Evolutionary conservation across 2,329 filamentous ascomycete genomes (phyloP).

Genomic region (Talaromyces sp.): DNA sequence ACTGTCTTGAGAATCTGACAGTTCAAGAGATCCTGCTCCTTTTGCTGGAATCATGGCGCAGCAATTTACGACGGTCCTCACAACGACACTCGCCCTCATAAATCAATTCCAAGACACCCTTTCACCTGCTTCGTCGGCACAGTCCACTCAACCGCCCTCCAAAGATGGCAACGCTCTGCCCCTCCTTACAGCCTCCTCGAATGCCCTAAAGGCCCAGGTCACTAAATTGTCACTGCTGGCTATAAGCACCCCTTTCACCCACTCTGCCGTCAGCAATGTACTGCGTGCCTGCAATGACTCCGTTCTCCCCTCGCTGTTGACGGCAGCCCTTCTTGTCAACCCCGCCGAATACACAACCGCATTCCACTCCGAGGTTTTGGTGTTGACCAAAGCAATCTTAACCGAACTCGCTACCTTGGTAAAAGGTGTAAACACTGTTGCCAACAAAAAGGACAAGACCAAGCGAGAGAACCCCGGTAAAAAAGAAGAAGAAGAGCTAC

Average conservation of each 20-base stretch:
- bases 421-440: constrained; percentile 57
- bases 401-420: constrained; percentile 66
- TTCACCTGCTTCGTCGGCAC: constrained; percentile 24
- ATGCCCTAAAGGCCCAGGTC: constrained; percentile 75
- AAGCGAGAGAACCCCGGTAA: constrained; percentile 24
- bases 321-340: constrained; percentile 68
- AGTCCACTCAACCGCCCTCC: constrained; percentile 8
- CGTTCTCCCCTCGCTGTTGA: constrained; percentile 74
- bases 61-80: constrained; percentile 34
- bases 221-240: constrained; percentile 87
- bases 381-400: constrained; percentile 62
- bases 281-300: constrained; percentile 71
- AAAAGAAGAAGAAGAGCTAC: constrained; percentile 32
- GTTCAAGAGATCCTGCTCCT: neutral
- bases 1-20: too few species aligned
- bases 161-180: constrained; percentile 54
- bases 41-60: constrained; percentile 30
- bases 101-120: constrained; percentile 44
- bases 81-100: constrained; percentile 40
- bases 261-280: constrained; percentile 71
- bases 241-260: constrained; percentile 83
- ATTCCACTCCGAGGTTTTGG: constrained; percentile 66
- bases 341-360: constrained; percentile 63
- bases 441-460: constrained; percentile 48
- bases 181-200: constrained; percentile 71